These are phyloP conservation scores for Blyttiomyces sp. DNA, from an alignment of 371 early-diverging fungal genomes.

Conservation along the genomic window DNA sequence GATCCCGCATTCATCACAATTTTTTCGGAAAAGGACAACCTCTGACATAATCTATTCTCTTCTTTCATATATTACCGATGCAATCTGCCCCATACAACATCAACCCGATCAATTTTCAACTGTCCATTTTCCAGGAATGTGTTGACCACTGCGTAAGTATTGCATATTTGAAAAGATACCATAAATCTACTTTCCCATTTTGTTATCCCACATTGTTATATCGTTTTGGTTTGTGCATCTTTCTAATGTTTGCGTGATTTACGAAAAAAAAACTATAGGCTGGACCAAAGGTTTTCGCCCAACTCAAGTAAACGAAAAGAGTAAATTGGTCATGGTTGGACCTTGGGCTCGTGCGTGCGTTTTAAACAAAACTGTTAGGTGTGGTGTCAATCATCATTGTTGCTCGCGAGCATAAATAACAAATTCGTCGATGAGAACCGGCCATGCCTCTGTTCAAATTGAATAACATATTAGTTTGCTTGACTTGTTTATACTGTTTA, in stretches of 20 bases:
- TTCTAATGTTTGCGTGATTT: not conserved
- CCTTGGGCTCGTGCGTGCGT: too few relatives aligned
- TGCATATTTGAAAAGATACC: too few relatives aligned
- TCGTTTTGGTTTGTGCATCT: not conserved
- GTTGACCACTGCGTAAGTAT: conserved; percentile 27
- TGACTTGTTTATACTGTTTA: conserved; percentile 20
- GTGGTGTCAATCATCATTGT: not conserved
- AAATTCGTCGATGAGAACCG: conserved; percentile 73
- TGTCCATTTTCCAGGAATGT: conserved; percentile 18
- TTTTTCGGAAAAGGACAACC: not conserved
- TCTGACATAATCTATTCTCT: not conserved
- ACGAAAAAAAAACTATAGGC: not conserved
- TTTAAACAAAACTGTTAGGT: too few relatives aligned
- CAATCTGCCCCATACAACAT: not conserved
- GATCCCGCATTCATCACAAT: too few relatives aligned
- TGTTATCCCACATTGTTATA: too few relatives aligned
- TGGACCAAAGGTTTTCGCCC: not conserved
- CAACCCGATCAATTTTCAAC: not conserved
- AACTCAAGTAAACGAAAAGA: not conserved
- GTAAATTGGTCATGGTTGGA: too few relatives aligned
- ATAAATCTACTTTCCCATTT: not conserved
- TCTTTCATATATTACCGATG: not conserved
- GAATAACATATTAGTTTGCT: too few relatives aligned
- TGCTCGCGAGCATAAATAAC: conserved; percentile 36
- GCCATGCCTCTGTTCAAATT: too few relatives aligned